phyloP scores from a whole-genome alignment of 805 yeast genomes.

The Candida hispaniensis region DNA sequence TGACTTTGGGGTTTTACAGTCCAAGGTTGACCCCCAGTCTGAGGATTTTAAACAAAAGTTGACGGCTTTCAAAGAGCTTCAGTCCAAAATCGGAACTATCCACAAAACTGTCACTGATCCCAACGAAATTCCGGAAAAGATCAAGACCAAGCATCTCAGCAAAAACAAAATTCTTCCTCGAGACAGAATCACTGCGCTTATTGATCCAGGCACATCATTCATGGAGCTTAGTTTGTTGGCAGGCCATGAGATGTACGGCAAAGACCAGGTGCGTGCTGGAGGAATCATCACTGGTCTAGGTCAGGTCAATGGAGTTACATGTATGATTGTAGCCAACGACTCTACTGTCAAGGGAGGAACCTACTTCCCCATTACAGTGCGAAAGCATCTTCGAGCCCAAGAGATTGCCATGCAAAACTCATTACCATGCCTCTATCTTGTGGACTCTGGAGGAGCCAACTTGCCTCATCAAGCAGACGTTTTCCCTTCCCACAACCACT shows the following conservation, averaged over 20 bases:
- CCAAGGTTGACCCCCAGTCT: slow-evolving; percentile 21
- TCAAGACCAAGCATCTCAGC: slow-evolving; percentile 24
- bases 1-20: slow-evolving; percentile 19
- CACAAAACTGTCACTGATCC: slow-evolving; percentile 20
- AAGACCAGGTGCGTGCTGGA: slow-evolving; percentile 27
- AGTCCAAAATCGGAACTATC: slow-evolving; percentile 18
- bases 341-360: slow-evolving; percentile 29
- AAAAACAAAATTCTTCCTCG: slow-evolving; percentile 27
- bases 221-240: slow-evolving; percentile 27
- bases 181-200: slow-evolving; percentile 25
- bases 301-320: slow-evolving; percentile 25
- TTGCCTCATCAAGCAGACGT: slow-evolving; percentile 29
- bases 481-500: slow-evolving; percentile 29
- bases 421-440: slow-evolving; percentile 27
- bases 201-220: slow-evolving; percentile 27
- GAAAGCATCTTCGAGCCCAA: slow-evolving; percentile 29
- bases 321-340: slow-evolving; percentile 28
- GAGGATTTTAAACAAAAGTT: slow-evolving; percentile 22
- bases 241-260: slow-evolving; percentile 26
- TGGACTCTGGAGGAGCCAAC: slow-evolving; percentile 29
- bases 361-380: slow-evolving; percentile 29
- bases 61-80: slow-evolving; percentile 20
- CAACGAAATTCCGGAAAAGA: slow-evolving; percentile 25
- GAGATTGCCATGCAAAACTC: slow-evolving; percentile 27
- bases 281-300: slow-evolving; percentile 29